Conservation (phyloP, 2,329 filamentous ascomycete genomes). For the Beauveria pseudobassiana region DNA sequence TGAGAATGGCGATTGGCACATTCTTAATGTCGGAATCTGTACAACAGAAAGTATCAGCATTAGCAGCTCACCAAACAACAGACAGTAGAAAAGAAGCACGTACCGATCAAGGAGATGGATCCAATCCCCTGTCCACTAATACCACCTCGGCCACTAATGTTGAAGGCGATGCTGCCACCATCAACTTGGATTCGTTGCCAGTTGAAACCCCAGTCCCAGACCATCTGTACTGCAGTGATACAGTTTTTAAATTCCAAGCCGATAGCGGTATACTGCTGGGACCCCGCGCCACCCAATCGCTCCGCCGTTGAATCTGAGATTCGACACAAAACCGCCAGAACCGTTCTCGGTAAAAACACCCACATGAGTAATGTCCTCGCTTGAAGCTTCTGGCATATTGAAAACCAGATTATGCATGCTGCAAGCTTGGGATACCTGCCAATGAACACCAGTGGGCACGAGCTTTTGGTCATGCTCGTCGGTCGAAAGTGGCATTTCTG, state of each 20-base stretch:
- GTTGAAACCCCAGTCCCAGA: constrained; percentile 62
- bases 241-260: constrained; percentile 56
- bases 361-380: background rate
- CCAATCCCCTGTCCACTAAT: constrained; percentile 47
- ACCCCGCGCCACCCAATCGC: constrained; percentile 49
- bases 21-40: constrained; percentile 9
- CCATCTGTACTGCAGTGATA: constrained; percentile 56
- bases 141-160: constrained; percentile 46
- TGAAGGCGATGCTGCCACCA: constrained; percentile 54
- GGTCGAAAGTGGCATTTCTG: constrained; percentile 34
- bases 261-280: constrained; percentile 59
- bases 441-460: constrained; percentile 46
- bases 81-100: too few species aligned
- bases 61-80: too few species aligned
- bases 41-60: too few species aligned
- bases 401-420: constrained; percentile 55
- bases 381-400: constrained; percentile 29
- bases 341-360: constrained; percentile 43
- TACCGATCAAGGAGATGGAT: constrained; percentile 5
- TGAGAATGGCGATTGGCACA: constrained; percentile 50
- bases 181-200: constrained; percentile 52
- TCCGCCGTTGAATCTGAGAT: constrained; percentile 43
- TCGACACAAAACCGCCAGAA: constrained; percentile 52
- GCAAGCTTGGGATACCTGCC: constrained; percentile 52
- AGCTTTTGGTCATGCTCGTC: constrained; percentile 21